These are phyloP conservation scores for Fomitopsis betulina DNA, from an alignment of 1,284 basidiomycete species.

Conservation along the genomic window DNA sequence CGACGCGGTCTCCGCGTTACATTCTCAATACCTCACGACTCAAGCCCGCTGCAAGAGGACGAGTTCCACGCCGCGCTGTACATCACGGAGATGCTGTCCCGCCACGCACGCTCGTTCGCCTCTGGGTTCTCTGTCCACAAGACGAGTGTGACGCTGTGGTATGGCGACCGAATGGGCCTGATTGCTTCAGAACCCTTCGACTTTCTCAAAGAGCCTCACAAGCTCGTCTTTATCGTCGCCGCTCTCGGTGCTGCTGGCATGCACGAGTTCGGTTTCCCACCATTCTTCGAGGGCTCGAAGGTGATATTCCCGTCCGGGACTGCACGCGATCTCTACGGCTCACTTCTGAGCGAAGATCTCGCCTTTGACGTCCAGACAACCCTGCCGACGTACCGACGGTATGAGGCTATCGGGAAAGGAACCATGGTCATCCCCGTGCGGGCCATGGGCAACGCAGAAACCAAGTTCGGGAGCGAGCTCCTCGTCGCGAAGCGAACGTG, in stretches of 20 bases:
- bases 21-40: neutral
- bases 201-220: slow-evolving; percentile 10
- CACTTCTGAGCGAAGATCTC: neutral
- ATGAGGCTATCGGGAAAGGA: slow-evolving; percentile 8
- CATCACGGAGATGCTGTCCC: slow-evolving; percentile 3
- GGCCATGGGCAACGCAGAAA: neutral
- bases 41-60: neutral
- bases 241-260: slow-evolving; percentile 10
- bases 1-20: neutral
- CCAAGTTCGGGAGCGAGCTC: neutral
- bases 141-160: slow-evolving; percentile 17
- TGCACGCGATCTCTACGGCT: neutral
- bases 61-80: slow-evolving; percentile 2
- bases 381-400: neutral
- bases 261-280: slow-evolving; percentile 14
- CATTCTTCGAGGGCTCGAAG: slow-evolving; percentile 2
- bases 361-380: neutral
- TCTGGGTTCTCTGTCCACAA: neutral
- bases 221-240: slow-evolving; percentile 16
- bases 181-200: slow-evolving; percentile 15
- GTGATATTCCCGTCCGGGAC: neutral
- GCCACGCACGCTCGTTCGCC: neutral
- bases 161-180: slow-evolving; percentile 20
- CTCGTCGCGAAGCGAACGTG: slow-evolving; percentile 9
- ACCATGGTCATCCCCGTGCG: slow-evolving; percentile 10